A percentile compares a stretch with the other conserved stretches of the same genome.
These are phyloP conservation scores for Aspergillus sp. DNA, from an alignment of 2,329 filamentous ascomycete species.

Conservation along the genomic window DNA sequence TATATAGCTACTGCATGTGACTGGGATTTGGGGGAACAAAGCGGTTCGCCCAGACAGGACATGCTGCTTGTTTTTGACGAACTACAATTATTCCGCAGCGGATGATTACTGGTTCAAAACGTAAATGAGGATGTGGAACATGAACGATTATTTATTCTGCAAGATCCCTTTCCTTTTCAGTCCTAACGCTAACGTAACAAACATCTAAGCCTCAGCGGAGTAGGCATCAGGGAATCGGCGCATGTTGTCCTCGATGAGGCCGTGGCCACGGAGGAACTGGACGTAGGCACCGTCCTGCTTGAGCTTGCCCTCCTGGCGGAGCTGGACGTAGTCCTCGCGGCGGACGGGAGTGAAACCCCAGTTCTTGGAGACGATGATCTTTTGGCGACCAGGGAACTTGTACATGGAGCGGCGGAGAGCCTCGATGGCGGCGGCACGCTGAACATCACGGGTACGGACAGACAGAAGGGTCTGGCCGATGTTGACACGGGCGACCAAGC, in stretches of 20 bases:
- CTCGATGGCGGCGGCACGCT: constrained; percentile 93
- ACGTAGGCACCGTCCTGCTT: constrained; percentile 99
- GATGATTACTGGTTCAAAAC: not conserved
- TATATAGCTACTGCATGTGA: too few species aligned
- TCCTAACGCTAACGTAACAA: constrained; percentile 20
- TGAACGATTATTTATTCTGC: constrained; percentile 11
- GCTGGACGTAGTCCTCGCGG: constrained; percentile 94
- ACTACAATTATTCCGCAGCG: too few species aligned
- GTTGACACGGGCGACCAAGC: constrained; percentile 98
- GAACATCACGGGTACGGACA: constrained; percentile 92
- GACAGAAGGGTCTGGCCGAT: constrained; percentile 99
- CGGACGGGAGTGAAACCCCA: constrained; percentile 99
- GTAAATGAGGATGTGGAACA: not conserved
- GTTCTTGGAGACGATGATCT: constrained; percentile 99
- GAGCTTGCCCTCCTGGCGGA: constrained; percentile 90
- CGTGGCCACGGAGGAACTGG: constrained; percentile 97
- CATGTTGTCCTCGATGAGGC: constrained; percentile 81
- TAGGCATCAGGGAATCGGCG: constrained; percentile 91
- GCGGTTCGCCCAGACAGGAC: too few species aligned
- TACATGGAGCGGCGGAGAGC: constrained; percentile 98
- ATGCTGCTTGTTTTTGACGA: too few species aligned
- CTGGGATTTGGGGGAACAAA: too few species aligned
- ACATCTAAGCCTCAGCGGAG: constrained; percentile 48
- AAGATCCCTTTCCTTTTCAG: constrained; percentile 20
- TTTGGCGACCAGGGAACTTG: constrained; percentile 99